Percentiles rank a stretch among this genome's conserved stretches.
phyloP scores from a whole-genome alignment of 2,329 filamentous ascomycete genomes.

The Bipolaris oryzae region DNA sequence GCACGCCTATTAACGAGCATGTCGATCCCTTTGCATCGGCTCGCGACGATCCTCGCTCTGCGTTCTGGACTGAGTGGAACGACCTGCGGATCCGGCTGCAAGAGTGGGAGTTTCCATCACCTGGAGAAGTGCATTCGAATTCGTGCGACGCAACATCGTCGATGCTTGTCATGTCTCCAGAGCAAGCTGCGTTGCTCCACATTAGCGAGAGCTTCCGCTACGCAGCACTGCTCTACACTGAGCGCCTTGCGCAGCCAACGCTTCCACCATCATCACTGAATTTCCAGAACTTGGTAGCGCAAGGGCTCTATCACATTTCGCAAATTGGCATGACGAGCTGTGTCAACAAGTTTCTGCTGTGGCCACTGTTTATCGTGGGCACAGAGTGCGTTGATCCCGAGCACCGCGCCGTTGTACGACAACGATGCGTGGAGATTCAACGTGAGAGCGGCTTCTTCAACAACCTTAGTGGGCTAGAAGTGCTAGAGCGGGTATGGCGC shows the following conservation, averaged over 20 bases:
- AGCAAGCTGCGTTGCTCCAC: slow-evolving; percentile 76
- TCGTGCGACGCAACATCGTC: slow-evolving; percentile 34
- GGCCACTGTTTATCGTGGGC: slow-evolving; percentile 89
- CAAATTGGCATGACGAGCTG: slow-evolving; percentile 73
- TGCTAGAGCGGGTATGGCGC: slow-evolving; percentile 84
- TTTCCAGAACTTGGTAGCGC: slow-evolving; percentile 82
- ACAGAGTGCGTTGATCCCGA: slow-evolving; percentile 84
- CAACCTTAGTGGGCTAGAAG: slow-evolving; percentile 83
- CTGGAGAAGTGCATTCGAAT: slow-evolving; percentile 35
- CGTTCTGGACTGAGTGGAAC: slow-evolving; percentile 88
- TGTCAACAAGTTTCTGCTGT: slow-evolving; percentile 87
- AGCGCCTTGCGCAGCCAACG: slow-evolving; percentile 79
- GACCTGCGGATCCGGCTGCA: slow-evolving; percentile 77
- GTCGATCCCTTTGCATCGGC: slow-evolving; percentile 48
- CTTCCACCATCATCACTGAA: slow-evolving; percentile 74
- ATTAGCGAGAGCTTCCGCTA: slow-evolving; percentile 92
- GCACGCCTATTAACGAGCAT: slow-evolving; percentile 60
- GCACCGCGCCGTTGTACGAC: slow-evolving; percentile 78
- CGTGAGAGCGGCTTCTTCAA: slow-evolving; percentile 91
- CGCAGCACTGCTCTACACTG: slow-evolving; percentile 85
- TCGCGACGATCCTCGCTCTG: slow-evolving; percentile 61
- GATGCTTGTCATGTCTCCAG: slow-evolving; percentile 47
- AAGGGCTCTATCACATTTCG: slow-evolving; percentile 82
- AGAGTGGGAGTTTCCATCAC: slow-evolving; percentile 71
- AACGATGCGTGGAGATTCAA: slow-evolving; percentile 84